Conservation (phyloP, 1,139 yeast species). For the Saccharomyces uvarum region DNA sequence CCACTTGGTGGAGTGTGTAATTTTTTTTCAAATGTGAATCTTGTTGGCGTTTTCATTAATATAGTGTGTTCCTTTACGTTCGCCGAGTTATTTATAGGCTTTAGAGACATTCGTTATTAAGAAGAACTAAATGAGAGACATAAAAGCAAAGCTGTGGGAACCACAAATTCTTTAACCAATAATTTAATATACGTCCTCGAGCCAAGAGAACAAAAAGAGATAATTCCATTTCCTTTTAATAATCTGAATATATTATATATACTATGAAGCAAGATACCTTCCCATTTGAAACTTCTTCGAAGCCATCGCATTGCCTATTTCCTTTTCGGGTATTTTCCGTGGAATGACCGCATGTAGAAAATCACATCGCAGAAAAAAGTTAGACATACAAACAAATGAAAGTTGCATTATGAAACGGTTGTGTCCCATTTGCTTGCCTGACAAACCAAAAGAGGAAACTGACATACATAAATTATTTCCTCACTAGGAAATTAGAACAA, state of each 20-base stretch:
- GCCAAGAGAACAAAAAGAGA: background rate
- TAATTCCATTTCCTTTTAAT: background rate
- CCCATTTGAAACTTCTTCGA: background rate
- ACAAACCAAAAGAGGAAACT: background rate
- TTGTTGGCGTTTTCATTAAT: constrained; percentile 14
- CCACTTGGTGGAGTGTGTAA: constrained; percentile 31
- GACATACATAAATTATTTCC: background rate
- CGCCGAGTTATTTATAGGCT: background rate
- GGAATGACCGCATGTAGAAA: background rate
- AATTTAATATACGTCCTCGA: background rate
- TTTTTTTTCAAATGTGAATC: constrained; percentile 15
- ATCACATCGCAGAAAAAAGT: background rate
- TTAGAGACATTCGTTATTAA: background rate
- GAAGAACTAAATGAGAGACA: background rate
- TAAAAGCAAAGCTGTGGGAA: background rate
- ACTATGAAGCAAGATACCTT: background rate
- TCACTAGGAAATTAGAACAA: background rate
- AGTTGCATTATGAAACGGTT: background rate
- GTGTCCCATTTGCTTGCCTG: background rate
- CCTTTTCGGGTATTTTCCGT: background rate
- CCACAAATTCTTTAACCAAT: background rate
- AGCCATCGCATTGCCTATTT: background rate
- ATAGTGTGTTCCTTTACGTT: background rate
- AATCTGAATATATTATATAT: background rate
- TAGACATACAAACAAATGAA: background rate